Conservation (phyloP, 2,329 filamentous ascomycete genomes). For the Lasiodiplodia sp. region DNA sequence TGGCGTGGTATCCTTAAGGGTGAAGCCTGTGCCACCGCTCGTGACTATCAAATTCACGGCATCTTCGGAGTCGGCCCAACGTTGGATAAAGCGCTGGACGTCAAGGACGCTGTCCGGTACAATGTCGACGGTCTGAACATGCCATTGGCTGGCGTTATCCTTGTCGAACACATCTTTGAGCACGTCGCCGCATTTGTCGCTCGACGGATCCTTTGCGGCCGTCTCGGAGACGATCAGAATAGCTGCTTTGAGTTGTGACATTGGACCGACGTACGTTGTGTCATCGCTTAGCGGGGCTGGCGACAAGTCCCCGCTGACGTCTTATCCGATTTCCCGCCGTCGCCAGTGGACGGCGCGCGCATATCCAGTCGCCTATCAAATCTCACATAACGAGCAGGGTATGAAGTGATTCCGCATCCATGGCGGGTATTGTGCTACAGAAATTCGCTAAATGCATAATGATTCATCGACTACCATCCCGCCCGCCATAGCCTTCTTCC, state of each 20-base stretch:
- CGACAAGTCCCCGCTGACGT: constrained; percentile 19
- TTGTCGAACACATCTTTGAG: constrained; percentile 73
- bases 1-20: constrained; percentile 82
- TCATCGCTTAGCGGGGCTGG: constrained; percentile 5
- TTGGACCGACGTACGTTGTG: constrained; percentile 20
- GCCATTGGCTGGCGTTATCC: constrained; percentile 75
- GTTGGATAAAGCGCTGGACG: constrained; percentile 76
- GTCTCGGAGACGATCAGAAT: constrained; percentile 93
- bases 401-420: constrained; percentile 21
- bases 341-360: neutral
- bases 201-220: constrained; percentile 77
- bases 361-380: neutral
- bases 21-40: constrained; percentile 93
- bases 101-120: constrained; percentile 77
- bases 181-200: constrained; percentile 74
- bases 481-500: neutral
- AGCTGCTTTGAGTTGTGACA: constrained; percentile 68
- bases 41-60: constrained; percentile 80
- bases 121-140: constrained; percentile 72
- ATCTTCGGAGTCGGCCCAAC: constrained; percentile 73
- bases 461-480: neutral
- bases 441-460: constrained; percentile 26
- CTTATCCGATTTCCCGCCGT: neutral
- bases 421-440: constrained; percentile 25
- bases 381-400: neutral